Percentiles rank a stretch among this genome's conserved stretches.
Conservation (phyloP, 176 grass and related monocot species). For the Oryza longistaminata region DNA sequence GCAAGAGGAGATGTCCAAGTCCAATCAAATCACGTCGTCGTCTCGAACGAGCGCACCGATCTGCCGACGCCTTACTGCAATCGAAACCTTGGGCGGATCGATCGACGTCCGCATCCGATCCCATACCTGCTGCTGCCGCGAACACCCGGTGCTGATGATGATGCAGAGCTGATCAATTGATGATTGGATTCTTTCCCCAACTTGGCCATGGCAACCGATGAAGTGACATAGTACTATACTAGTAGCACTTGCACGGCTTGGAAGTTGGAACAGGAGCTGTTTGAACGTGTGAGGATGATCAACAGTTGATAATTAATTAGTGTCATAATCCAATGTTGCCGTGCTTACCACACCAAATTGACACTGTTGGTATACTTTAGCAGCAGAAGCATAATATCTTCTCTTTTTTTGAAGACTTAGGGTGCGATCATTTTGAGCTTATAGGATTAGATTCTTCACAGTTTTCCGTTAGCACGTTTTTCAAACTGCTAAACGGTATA, state of each 20-base stretch:
- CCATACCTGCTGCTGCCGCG: background rate
- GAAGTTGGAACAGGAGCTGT: background rate
- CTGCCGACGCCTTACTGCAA: background rate
- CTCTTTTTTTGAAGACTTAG: too few relatives aligned
- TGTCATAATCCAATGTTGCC: background rate
- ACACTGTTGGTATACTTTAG: too few relatives aligned
- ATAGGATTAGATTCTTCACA: too few relatives aligned
- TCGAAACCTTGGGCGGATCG: background rate
- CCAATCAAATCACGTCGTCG: background rate
- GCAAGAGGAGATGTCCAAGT: too few relatives aligned
- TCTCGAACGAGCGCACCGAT: background rate
- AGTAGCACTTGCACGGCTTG: background rate
- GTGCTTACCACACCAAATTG: background rate
- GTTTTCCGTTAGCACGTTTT: too few relatives aligned
- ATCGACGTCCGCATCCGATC: background rate
- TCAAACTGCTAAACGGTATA: too few relatives aligned
- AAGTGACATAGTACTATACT: background rate
- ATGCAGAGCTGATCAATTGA: background rate
- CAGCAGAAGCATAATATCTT: too few relatives aligned
- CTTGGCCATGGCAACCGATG: background rate
- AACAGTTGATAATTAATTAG: background rate
- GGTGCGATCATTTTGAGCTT: too few relatives aligned
- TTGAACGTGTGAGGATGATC: background rate
- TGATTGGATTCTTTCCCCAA: background rate
- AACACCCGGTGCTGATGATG: background rate